Evolutionary conservation across 257 asterid species (phyloP).

Genomic region (Verbena officinalis): DNA sequence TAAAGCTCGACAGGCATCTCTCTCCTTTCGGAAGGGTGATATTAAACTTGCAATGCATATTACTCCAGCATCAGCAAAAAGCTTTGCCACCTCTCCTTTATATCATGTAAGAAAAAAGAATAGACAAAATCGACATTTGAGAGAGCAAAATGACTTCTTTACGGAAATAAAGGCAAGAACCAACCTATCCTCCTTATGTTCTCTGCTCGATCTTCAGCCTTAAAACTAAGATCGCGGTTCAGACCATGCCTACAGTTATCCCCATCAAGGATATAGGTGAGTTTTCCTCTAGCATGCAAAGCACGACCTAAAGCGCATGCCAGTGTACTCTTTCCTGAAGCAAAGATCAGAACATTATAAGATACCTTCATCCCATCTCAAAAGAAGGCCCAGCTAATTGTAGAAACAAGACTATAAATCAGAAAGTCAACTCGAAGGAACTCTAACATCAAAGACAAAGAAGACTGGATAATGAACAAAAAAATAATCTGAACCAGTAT

Average conservation of each 20-base stretch:
- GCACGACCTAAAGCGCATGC: conserved; percentile 69
- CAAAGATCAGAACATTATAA: conserved; percentile 17
- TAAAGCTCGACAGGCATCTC: conserved; percentile 74
- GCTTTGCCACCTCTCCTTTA: conserved; percentile 83
- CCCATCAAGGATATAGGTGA: conserved; percentile 73
- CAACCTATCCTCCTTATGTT: conserved; percentile 75
- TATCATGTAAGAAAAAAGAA: neutral
- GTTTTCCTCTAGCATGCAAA: conserved; percentile 72
- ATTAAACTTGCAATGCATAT: conserved; percentile 80
- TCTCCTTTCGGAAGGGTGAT: conserved; percentile 76
- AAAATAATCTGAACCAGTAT: too few relatives aligned
- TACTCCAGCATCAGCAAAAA: conserved; percentile 77
- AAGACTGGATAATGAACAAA: too few relatives aligned
- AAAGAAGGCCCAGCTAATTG: neutral
- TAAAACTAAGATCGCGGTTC: conserved; percentile 68
- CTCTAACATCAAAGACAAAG: too few relatives aligned
- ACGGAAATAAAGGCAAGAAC: conserved; percentile 21
- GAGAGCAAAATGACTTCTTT: neutral
- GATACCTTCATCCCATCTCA: neutral
- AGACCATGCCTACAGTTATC: conserved; percentile 85
- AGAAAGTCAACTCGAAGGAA: too few relatives aligned
- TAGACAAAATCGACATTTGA: too few relatives aligned
- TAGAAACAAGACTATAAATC: neutral
- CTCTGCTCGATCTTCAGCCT: conserved; percentile 80
- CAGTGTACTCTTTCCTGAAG: conserved; percentile 80